Conservation (phyloP, 148 eudicot genomes). For the Tetragonia tetragonoides region DNA sequence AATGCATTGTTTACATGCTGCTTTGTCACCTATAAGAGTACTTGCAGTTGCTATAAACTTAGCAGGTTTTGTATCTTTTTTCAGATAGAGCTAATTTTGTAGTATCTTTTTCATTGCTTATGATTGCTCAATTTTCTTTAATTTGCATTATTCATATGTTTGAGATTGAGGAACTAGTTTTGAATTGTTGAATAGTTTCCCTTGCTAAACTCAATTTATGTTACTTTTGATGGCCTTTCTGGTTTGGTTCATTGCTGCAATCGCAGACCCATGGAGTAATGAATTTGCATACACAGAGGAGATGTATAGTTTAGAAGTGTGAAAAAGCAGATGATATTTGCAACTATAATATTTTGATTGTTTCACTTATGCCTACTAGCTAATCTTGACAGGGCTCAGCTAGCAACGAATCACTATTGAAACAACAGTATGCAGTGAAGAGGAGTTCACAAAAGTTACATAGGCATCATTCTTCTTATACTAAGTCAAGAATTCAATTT, state of each 20-base stretch:
- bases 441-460: constrained; percentile 25
- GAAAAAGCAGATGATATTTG: no score
- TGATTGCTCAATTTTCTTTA: background rate
- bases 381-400: constrained; percentile 39
- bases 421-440: constrained; percentile 19
- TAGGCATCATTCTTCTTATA: constrained; percentile 19
- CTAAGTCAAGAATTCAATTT: constrained; percentile 16
- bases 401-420: constrained; percentile 6
- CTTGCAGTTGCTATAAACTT: background rate
- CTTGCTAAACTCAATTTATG: no score
- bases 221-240: no score
- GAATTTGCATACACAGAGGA: no score
- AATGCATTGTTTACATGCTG: background rate
- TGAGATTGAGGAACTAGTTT: background rate
- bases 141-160: background rate
- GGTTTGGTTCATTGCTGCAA: no score
- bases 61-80: background rate
- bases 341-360: background rate
- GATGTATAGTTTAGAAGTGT: no score
- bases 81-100: no score
- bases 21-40: background rate
- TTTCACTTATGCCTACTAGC: constrained; percentile 15
- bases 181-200: background rate
- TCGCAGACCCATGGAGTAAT: no score
- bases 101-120: background rate